Conservation (phyloP, 768 basidiomycete species). For the Pilatotrama ljubarskyi region DNA sequence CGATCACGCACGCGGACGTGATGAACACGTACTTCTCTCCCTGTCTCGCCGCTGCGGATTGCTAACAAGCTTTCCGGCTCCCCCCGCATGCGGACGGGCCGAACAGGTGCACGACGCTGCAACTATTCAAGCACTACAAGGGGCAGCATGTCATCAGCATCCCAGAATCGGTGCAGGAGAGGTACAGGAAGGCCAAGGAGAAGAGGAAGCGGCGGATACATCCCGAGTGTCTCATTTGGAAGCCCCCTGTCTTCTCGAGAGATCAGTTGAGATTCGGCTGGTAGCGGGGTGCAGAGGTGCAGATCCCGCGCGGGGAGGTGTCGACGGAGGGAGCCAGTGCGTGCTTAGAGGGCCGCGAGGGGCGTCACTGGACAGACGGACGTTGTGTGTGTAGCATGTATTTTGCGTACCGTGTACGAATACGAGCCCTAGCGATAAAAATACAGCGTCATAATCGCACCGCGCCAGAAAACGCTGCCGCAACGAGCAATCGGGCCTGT, state of each 20-base stretch:
- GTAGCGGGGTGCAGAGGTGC: constrained; percentile 26
- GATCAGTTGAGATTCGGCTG: constrained; percentile 81
- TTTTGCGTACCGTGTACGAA: constrained; percentile 22
- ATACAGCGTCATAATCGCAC: constrained; percentile 19
- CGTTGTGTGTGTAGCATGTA: constrained; percentile 9
- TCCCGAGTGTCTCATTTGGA: constrained; percentile 84
- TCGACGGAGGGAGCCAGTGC: constrained; percentile 12
- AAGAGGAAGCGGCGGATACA: constrained; percentile 82
- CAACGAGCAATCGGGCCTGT: constrained; percentile 15
- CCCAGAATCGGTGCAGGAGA: constrained; percentile 87
- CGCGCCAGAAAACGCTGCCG: constrained; percentile 15
- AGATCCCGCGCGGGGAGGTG: constrained; percentile 1
- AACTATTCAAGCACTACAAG: constrained; percentile 95
- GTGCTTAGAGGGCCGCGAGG: constrained; percentile 15
- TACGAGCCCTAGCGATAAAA: constrained; percentile 19
- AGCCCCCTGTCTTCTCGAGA: constrained; percentile 90
- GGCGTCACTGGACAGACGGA: constrained; percentile 7
- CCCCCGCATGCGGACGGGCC: constrained; percentile 5
- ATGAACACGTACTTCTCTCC: constrained; percentile 82
- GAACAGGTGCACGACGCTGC: constrained; percentile 84
- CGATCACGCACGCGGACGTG: constrained; percentile 93
- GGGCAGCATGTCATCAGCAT: constrained; percentile 92
- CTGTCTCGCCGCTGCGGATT: constrained; percentile 12
- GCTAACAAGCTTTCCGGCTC: constrained; percentile 14
- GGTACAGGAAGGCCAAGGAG: constrained; percentile 78